These are phyloP conservation scores for Meredithiella fracta DNA, from an alignment of 2,329 filamentous ascomycete genomes.

Conservation along the genomic window DNA sequence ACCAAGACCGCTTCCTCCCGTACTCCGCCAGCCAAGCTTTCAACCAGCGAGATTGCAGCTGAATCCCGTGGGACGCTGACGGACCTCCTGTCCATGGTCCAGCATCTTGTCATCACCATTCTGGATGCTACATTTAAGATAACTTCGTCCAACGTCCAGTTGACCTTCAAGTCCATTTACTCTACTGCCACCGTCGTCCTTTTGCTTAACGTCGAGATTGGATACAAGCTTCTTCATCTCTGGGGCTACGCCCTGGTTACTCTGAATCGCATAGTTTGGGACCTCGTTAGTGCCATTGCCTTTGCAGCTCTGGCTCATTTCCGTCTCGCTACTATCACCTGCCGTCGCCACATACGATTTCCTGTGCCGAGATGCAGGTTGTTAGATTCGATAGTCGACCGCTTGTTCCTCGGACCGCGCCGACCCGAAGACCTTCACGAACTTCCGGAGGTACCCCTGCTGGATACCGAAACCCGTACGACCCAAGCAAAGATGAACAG, in stretches of 20 bases:
- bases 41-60: slow-evolving; percentile 3
- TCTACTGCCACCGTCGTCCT: slow-evolving; percentile 12
- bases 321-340: slow-evolving; percentile 2
- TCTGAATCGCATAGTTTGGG: slow-evolving; percentile 11
- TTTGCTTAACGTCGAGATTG: slow-evolving; percentile 14
- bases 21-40: not conserved
- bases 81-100: slow-evolving; percentile 10
- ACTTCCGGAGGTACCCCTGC: slow-evolving; percentile 7
- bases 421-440: slow-evolving; percentile 13
- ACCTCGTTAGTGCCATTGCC: slow-evolving; percentile 8
- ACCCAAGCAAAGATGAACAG: too few relatives aligned
- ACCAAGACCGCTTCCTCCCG: not conserved
- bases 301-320: slow-evolving; percentile 8
- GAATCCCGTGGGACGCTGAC: slow-evolving; percentile 10
- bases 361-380: slow-evolving; percentile 4
- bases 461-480: too few relatives aligned
- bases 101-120: slow-evolving; percentile 7
- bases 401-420: slow-evolving; percentile 12
- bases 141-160: slow-evolving; percentile 13
- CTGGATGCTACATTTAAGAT: slow-evolving; percentile 14
- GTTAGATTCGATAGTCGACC: slow-evolving; percentile 11
- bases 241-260: slow-evolving; percentile 13
- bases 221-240: slow-evolving; percentile 12
- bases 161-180: slow-evolving; percentile 10
- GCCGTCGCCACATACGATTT: not conserved